Evolutionary conservation across 1,284 basidiomycete genomes (phyloP), one percentile per base, ranked within the genome.

Genomic region (Veloboletus limbatus): DNA sequence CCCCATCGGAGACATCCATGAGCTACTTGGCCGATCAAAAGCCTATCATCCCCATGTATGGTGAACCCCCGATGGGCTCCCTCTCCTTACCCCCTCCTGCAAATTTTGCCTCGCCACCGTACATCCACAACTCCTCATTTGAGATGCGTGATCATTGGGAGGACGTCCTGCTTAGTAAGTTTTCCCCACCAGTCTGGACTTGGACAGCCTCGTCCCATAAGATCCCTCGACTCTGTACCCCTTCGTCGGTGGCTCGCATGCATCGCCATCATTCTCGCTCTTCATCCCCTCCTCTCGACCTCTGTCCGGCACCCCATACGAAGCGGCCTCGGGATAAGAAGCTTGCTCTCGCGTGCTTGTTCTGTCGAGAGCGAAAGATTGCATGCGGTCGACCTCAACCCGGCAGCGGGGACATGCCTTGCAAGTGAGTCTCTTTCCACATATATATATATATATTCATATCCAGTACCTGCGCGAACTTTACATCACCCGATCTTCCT

Each of bases 291-390:
- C 16, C 47, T 22, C 40, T 45, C 3, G 45, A 47, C 33, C 14
- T 53, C 41, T 66, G 62, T 0, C 58, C 64, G 5, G 24, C 18
- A 9, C 51, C 63, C 0, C 54, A 54, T 16, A 21, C 38, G 0
- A 66, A 59, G 31, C 55, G 54, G 43, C 30, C 52, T 3, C 26
- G 57, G 24, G 64, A 71, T 40, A 75, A 74, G 64, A 79, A 79
- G 50, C 79, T 76, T 16, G 71, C 73, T 3, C 66, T 83, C 4
- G 81, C 80, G 0, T 83, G 80, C 52, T 66, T 77, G 11, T 83
- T 83, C 56, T 82, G 80, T 58, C 69, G 81, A 27, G 78, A 77
- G 4, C 68, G 80, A 34, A 82, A 84, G 65, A 83, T 84, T 45
- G 81, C 81, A 4, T 83, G 81, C 49, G 78, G 79, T 0, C 75